Evolutionary conservation across 1,284 basidiomycete species (phyloP), one percentile per base, ranked within the genome.

Genomic region (Ceratobasidium sp.): DNA sequence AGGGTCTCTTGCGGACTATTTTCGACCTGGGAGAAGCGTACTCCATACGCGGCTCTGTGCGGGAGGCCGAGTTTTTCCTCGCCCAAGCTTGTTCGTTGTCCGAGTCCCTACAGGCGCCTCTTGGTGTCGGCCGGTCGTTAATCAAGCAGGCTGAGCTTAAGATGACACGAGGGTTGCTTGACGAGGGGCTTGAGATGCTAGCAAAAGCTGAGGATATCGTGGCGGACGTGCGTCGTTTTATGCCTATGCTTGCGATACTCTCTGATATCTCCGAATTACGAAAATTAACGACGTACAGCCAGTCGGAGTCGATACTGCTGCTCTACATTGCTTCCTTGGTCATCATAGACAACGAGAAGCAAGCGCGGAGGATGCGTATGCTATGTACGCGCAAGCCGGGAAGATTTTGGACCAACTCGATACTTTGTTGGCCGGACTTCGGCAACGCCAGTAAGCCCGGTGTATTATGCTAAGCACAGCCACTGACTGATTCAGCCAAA

Each of bases 11-110:
- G 1, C 84, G 86, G 3, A 90, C 90, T 0, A 85, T 93, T 2
- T 88, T 96, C 76, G 85, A 88, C 3, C 85, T 96, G 7, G 85
- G 88, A 0, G 86, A 88, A 4, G 86, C 88, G 0, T 93, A 95
- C 79, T 86, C 90, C 19, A 82, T 86, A 0, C 89, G 94, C 5
- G 96, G 96, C 0, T 94, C 94, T 0, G 89, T 90, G 7, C 89
- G 92, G 34, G 94, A 96, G 80, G 90, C 93, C 4, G 91, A 95
- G 78, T 95, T 93, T 81, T 96, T 95, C 82, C 86, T 92, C 0
- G 86, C 90, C 52, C 91, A 95, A 80, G 93, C 92, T 0, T 85
- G 88, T 13, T 88, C 91, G 25, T 85, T 97, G 3, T 92, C 94
- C 0, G 85, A 87, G 54, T 86, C 90, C 1, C 82, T 95, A 15